Conservation (phyloP, 2,329 filamentous ascomycete genomes). For the Colletotrichum costaricense region DNA sequence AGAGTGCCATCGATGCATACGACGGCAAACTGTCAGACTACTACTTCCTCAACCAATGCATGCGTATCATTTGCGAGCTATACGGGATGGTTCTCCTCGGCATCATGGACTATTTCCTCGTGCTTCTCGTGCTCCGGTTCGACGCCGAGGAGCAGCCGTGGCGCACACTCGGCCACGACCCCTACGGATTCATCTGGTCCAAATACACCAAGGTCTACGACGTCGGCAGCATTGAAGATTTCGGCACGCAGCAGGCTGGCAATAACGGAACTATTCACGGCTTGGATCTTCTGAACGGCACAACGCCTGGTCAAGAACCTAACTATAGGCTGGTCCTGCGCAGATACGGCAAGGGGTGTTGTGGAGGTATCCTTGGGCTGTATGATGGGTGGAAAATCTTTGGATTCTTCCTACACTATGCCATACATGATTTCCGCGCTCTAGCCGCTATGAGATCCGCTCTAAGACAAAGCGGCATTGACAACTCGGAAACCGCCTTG, state of each 20-base stretch:
- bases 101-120: not conserved
- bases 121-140: not conserved
- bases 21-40: not conserved
- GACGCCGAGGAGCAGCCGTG: not conserved
- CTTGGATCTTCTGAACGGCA: not conserved
- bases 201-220: not conserved
- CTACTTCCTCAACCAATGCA: not conserved
- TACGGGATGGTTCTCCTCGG: not conserved
- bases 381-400: no score
- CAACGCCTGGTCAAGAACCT: not conserved
- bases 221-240: not conserved
- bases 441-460: not conserved
- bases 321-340: no score
- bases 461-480: no score
- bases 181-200: not conserved
- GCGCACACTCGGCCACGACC: not conserved
- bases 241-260: not conserved
- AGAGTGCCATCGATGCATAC: not conserved
- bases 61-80: not conserved
- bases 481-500: not conserved
- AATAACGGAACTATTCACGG: not conserved
- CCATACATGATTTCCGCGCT: no score
- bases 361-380: rapidly evolving
- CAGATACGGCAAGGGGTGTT: not conserved
- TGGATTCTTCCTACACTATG: no score